Evolutionary conservation across 257 asterid species (phyloP).

Genomic region (Salvia rosmarinus): DNA sequence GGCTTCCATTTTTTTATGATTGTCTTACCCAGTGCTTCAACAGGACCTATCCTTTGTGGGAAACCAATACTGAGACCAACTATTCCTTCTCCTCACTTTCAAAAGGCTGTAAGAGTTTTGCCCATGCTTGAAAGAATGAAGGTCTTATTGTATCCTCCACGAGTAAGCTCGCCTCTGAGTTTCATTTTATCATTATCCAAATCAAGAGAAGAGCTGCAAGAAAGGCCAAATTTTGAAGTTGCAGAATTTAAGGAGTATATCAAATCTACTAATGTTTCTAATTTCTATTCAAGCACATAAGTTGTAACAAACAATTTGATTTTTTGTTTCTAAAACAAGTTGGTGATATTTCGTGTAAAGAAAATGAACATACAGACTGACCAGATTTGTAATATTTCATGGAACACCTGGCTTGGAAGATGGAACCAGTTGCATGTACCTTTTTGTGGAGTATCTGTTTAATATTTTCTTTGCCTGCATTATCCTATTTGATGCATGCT

Average conservation of each 20-base stretch:
- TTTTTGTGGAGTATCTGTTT: background rate
- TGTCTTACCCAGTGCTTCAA: slow-evolving; percentile 45
- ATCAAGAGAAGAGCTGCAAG: slow-evolving; percentile 55
- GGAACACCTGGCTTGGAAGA: no score
- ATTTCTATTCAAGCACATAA: slow-evolving; percentile 5
- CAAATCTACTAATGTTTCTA: slow-evolving; percentile 22
- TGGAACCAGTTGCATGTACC: background rate
- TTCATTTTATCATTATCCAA: no score
- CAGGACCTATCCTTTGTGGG: slow-evolving; percentile 41
- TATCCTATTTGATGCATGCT: background rate
- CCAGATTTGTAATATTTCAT: background rate
- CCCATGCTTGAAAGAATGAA: slow-evolving; percentile 57
- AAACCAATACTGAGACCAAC: slow-evolving; percentile 16
- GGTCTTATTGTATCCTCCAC: slow-evolving; percentile 50
- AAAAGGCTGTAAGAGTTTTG: slow-evolving; percentile 53
- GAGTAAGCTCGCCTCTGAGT: slow-evolving; percentile 55
- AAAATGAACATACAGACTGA: slow-evolving; percentile 14
- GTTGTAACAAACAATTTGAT: background rate
- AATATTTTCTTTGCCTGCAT: background rate
- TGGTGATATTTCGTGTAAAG: background rate
- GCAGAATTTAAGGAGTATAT: slow-evolving; percentile 23
- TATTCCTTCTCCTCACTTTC: slow-evolving; percentile 54
- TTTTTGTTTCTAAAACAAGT: background rate
- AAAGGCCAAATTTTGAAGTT: slow-evolving; percentile 39
- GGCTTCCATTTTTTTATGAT: slow-evolving; percentile 25